Conservation (phyloP, 192 early-diverging fungal species). For the Bifiguratus adelaidae region DNA sequence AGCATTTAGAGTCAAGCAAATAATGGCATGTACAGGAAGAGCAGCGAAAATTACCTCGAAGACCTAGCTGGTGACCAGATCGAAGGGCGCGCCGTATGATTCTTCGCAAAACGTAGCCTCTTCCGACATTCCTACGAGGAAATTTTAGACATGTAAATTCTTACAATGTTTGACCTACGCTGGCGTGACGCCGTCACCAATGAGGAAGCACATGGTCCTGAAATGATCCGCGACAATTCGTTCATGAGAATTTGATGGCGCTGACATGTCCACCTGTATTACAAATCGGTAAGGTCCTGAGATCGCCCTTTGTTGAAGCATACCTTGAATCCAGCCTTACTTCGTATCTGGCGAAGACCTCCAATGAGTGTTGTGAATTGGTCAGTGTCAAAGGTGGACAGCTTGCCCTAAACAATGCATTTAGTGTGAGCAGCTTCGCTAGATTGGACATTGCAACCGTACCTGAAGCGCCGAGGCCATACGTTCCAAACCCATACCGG, state of each 20-base stretch:
- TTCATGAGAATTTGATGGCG: constrained; percentile 33
- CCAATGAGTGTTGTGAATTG: constrained; percentile 28
- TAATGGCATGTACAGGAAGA: not conserved
- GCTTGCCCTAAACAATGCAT: no score
- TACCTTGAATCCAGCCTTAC: constrained; percentile 16
- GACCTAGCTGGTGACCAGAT: constrained; percentile 42
- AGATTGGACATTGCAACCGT: not conserved
- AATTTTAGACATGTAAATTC: not conserved
- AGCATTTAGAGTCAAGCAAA: not conserved
- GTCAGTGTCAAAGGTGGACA: constrained; percentile 44
- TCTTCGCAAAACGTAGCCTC: constrained; percentile 47
- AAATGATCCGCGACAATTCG: constrained; percentile 49
- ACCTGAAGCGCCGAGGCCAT: constrained; percentile 35
- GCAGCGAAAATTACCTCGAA: constrained; percentile 19
- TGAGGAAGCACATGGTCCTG: constrained; percentile 40
- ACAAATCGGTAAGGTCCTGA: not conserved
- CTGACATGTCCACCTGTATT: no score
- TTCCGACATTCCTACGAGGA: constrained; percentile 25
- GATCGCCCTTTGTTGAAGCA: not conserved
- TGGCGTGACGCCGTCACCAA: constrained; percentile 46
- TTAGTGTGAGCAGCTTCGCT: no score
- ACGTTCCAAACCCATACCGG: constrained; percentile 48
- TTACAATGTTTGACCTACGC: constrained; percentile 13
- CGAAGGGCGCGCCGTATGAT: constrained; percentile 46
- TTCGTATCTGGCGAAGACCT: constrained; percentile 25